A percentile compares a stretch with the other conserved stretches of the same genome.
phyloP scores from a whole-genome alignment of 371 early-diverging fungal species.

The Batkoa obscura region DNA sequence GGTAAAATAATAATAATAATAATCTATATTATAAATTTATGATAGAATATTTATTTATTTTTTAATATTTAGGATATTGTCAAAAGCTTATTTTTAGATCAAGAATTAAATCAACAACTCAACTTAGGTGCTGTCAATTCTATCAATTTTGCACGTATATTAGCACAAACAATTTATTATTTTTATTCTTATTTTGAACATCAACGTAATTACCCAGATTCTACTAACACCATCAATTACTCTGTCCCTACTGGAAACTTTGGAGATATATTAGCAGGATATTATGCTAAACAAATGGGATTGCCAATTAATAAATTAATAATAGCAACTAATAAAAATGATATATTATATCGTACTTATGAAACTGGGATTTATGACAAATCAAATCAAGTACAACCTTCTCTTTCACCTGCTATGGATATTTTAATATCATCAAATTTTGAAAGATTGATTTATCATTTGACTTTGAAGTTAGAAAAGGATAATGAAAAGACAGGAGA shows the following conservation, averaged over 20 bases:
- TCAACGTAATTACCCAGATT: too few relatives aligned
- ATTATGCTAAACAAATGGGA: constrained; percentile 80
- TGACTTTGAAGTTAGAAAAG: constrained; percentile 25
- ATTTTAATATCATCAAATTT: constrained; percentile 89
- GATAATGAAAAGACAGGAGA: constrained; percentile 28
- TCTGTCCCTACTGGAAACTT: constrained; percentile 97
- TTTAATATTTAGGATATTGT: constrained; percentile 43
- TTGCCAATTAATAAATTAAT: constrained; percentile 65
- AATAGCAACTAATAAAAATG: constrained; percentile 89
- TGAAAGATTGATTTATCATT: constrained; percentile 86
- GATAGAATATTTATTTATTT: too few relatives aligned
- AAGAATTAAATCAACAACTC: constrained; percentile 47
- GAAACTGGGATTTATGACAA: constrained; percentile 64
- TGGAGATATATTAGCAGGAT: constrained; percentile 92
- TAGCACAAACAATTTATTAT: constrained; percentile 90
- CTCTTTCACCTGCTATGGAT: constrained; percentile 94
- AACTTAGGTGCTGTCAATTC: constrained; percentile 90
- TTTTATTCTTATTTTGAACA: constrained; percentile 75
- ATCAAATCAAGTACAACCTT: constrained; percentile 50
- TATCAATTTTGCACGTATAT: constrained; percentile 96
- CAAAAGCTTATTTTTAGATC: constrained; percentile 71
- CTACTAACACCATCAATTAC: constrained; percentile 36
- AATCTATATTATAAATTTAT: too few relatives aligned
- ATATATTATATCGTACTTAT: constrained; percentile 90
- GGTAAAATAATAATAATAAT: too few relatives aligned